These are phyloP conservation scores for Penicillium pulvis DNA, from an alignment of 495 filamentous ascomycete genomes.

Conservation along the genomic window DNA sequence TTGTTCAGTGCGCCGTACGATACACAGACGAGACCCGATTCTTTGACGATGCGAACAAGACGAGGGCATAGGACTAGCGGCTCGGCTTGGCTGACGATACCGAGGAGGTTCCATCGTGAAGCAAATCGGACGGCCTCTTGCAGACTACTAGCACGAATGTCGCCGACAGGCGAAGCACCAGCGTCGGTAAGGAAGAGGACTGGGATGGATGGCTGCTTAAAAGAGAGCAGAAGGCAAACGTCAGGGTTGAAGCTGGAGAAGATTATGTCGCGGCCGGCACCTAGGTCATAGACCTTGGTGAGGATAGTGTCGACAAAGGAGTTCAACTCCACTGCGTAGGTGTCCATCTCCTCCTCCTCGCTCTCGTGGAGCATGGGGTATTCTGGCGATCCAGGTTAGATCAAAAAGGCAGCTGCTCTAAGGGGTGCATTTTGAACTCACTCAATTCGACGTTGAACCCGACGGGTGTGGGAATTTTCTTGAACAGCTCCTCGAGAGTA, in stretches of 20 bases:
- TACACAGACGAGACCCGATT: constrained; percentile 92
- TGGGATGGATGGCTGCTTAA: constrained; percentile 95
- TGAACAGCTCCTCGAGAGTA: constrained; percentile 91
- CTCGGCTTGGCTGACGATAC: constrained; percentile 82
- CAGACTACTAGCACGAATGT: constrained; percentile 87
- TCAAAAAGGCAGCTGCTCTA: constrained; percentile 32
- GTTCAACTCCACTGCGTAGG: constrained; percentile 95
- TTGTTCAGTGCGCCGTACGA: constrained; percentile 92
- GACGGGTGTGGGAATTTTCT: constrained; percentile 72
- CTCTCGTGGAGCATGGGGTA: constrained; percentile 97
- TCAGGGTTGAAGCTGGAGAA: constrained; percentile 98
- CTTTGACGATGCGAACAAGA: constrained; percentile 95
- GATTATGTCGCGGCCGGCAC: constrained; percentile 77
- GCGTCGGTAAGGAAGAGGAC: constrained; percentile 94
- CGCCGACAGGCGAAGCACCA: constrained; percentile 72
- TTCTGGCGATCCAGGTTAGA: constrained; percentile 51
- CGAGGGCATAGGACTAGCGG: constrained; percentile 85
- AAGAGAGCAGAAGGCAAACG: constrained; percentile 87
- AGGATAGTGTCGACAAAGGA: constrained; percentile 95
- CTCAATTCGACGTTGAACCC: constrained; percentile 99
- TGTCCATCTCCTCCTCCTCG: constrained; percentile 96
- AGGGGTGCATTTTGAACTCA: constrained; percentile 34
- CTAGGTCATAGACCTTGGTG: constrained; percentile 77
- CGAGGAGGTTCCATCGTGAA: constrained; percentile 88
- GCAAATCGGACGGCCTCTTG: constrained; percentile 97